phyloP scores from a whole-genome alignment of 2,329 filamentous ascomycete genomes.

The Apiospora saccharicola region DNA sequence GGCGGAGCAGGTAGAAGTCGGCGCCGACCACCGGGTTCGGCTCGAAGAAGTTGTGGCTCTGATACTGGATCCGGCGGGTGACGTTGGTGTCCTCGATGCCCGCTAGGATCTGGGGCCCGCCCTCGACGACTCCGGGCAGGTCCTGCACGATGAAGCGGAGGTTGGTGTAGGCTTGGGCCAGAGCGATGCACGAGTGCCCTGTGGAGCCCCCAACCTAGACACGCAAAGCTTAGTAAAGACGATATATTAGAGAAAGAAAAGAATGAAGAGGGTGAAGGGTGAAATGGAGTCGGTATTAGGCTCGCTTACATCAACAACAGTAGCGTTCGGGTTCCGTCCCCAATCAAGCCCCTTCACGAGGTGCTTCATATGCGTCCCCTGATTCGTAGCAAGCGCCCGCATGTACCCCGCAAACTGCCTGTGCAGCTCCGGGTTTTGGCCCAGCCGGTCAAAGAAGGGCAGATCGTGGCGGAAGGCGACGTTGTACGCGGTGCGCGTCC shows the following conservation, averaged over 20 bases:
- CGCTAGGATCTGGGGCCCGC: neutral
- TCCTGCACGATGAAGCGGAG: constrained; percentile 38
- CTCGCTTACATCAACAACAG: constrained; percentile 36
- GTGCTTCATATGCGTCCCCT: constrained; percentile 41
- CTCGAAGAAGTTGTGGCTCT: constrained; percentile 1
- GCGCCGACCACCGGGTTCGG: neutral
- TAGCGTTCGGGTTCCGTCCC: constrained; percentile 38
- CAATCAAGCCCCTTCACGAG: constrained; percentile 46
- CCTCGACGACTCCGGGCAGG: constrained; percentile 2
- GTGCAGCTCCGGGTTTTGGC: constrained; percentile 31
- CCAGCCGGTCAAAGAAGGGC: constrained; percentile 41
- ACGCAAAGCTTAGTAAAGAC: neutral
- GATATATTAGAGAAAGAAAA: neutral
- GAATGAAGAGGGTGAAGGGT: neutral
- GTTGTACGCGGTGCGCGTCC: constrained; percentile 31
- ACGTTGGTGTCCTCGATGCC: neutral
- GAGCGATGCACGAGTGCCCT: constrained; percentile 38
- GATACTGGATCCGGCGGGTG: neutral
- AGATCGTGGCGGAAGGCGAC: constrained; percentile 29
- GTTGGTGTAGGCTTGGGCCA: constrained; percentile 38
- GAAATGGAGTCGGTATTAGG: neutral
- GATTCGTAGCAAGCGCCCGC: constrained; percentile 37
- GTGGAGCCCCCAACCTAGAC: constrained; percentile 43
- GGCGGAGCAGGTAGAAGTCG: neutral
- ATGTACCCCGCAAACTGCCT: constrained; percentile 40